Conservation (phyloP, 2,329 filamentous ascomycete species). For the Ceratocystis alfenasii region DNA sequence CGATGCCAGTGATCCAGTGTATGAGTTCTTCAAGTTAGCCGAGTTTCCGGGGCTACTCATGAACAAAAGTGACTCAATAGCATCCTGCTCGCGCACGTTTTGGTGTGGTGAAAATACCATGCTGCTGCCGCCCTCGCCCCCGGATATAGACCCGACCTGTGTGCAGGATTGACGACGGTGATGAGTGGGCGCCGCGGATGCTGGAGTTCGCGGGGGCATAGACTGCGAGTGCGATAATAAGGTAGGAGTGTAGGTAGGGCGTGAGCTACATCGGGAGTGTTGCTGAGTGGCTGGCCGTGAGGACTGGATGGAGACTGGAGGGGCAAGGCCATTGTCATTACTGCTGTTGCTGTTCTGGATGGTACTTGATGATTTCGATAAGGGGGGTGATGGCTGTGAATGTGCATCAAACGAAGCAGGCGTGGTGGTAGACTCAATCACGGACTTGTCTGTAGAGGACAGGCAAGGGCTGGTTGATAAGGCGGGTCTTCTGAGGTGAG, state of each 20-base stretch:
- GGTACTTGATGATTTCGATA: neutral
- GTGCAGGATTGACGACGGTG: constrained; percentile 29
- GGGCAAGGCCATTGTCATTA: constrained; percentile 33
- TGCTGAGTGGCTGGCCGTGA: constrained; percentile 31
- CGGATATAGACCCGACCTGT: constrained; percentile 27
- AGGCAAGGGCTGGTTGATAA: constrained; percentile 41
- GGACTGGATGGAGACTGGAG: constrained; percentile 44
- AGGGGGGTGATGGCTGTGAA: constrained; percentile 17
- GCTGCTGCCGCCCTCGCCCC: constrained; percentile 32
- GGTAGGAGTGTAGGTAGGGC: constrained; percentile 38
- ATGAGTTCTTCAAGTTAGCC: constrained; percentile 46
- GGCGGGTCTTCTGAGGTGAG: constrained; percentile 40
- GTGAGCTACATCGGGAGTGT: constrained; percentile 38
- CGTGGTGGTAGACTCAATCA: constrained; percentile 11
- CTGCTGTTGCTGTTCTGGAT: neutral
- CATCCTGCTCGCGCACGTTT: constrained; percentile 63
- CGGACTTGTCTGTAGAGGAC: constrained; percentile 19
- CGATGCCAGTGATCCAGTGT: constrained; percentile 34
- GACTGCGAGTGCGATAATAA: constrained; percentile 40
- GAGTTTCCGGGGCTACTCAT: constrained; percentile 71
- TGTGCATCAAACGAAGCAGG: constrained; percentile 14
- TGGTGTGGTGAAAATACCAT: constrained; percentile 58
- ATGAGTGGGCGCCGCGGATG: constrained; percentile 20
- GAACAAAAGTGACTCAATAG: constrained; percentile 66
- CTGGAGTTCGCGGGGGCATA: constrained; percentile 29